Percentiles rank a stretch among this genome's conserved stretches.
Conservation (phyloP, 306 rosid species). For the Castanospermum australe region DNA sequence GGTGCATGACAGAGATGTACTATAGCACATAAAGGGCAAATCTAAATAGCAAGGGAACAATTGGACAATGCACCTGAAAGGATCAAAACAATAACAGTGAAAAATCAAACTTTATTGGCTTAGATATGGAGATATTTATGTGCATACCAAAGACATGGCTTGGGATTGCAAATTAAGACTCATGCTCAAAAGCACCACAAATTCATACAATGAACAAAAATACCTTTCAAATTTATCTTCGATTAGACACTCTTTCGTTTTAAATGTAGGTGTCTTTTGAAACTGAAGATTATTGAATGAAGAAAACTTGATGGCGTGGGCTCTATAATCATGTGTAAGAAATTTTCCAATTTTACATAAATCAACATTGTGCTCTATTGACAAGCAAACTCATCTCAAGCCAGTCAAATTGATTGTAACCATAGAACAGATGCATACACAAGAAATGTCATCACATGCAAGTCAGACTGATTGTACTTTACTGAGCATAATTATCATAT, state of each 20-base stretch:
- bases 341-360: constrained; percentile 10
- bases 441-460: constrained; percentile 7
- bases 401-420: background rate
- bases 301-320: background rate
- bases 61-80: constrained; percentile 54
- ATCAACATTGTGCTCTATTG: background rate
- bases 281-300: constrained; percentile 14
- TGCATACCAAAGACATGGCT: background rate
- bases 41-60: constrained; percentile 35
- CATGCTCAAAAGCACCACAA: constrained; percentile 11
- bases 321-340: constrained; percentile 7
- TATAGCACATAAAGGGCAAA: constrained; percentile 54
- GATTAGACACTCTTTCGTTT: background rate
- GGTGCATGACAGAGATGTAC: constrained; percentile 67
- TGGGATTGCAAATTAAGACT: background rate
- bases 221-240: background rate
- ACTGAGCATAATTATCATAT: constrained; percentile 3
- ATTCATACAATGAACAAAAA: background rate
- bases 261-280: constrained; percentile 9
- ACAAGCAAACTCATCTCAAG: background rate
- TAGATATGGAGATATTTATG: constrained; percentile 6
- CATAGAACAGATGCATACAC: background rate
- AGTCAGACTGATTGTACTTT: background rate
- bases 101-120: constrained; percentile 22
- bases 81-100: constrained; percentile 26